These are phyloP conservation scores for Xylaria sp. DNA, from an alignment of 2,329 filamentous ascomycete species.

Conservation along the genomic window DNA sequence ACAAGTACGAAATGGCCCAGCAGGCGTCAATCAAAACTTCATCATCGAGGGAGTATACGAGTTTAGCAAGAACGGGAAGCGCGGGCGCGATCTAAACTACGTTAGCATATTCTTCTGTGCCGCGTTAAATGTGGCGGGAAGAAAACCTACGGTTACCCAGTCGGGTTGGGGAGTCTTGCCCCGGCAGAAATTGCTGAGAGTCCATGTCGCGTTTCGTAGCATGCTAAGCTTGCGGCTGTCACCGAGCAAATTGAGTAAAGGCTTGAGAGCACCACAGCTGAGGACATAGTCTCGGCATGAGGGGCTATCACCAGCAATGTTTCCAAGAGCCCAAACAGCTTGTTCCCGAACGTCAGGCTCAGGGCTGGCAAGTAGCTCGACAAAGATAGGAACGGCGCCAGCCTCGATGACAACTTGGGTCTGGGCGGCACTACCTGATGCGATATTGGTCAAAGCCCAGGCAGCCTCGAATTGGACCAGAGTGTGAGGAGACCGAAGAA, in stretches of 20 bases:
- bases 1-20: constrained; percentile 99
- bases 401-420: constrained; percentile 99
- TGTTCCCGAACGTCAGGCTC: constrained; percentile 98
- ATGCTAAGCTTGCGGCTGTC: constrained; percentile 99
- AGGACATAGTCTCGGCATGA: constrained; percentile 97
- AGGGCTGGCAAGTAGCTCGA: constrained; percentile 92
- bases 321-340: constrained; percentile 97
- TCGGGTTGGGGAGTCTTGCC: constrained; percentile 99
- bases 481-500: constrained; percentile 96
- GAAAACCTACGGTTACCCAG: constrained; percentile 84
- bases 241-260: constrained; percentile 87
- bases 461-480: constrained; percentile 99
- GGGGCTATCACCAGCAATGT: constrained; percentile 98
- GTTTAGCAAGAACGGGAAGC: constrained; percentile 92
- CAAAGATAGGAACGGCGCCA: constrained; percentile 97
- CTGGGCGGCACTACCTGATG: constrained; percentile 94
- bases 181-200: constrained; percentile 99
- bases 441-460: constrained; percentile 99
- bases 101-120: constrained; percentile 29
- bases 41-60: constrained; percentile 98
- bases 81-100: constrained; percentile 84
- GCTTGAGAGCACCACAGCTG: constrained; percentile 88
- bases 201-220: constrained; percentile 99
- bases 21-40: constrained; percentile 98
- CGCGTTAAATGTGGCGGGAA: background rate